phyloP scores from a whole-genome alignment of 2,329 filamentous ascomycete genomes.

The Penicillium sp. region DNA sequence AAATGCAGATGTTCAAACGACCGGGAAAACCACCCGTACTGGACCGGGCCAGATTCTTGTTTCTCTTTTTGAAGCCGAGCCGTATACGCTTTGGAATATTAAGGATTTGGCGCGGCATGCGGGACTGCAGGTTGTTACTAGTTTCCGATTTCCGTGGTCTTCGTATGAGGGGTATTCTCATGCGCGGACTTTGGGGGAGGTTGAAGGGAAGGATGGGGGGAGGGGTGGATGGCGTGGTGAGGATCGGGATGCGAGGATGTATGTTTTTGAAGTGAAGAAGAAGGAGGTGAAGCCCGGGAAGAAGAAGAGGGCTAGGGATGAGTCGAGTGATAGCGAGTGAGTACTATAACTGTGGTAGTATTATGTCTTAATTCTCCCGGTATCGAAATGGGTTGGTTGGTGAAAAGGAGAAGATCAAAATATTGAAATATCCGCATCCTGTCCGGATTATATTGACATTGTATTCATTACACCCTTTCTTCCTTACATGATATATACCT shows the following conservation, averaged over 20 bases:
- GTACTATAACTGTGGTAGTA: too few relatives aligned
- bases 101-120: slow-evolving; percentile 79
- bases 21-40: slow-evolving; percentile 27
- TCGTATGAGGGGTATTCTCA: slow-evolving; percentile 54
- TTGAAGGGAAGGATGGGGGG: slow-evolving; percentile 43
- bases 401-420: too few relatives aligned
- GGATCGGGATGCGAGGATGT: slow-evolving; percentile 51
- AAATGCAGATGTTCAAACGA: slow-evolving; percentile 17
- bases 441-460: neutral
- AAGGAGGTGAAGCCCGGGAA: slow-evolving; percentile 34
- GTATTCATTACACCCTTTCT: neutral
- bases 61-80: slow-evolving; percentile 89
- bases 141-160: slow-evolving; percentile 53
- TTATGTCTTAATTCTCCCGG: too few relatives aligned
- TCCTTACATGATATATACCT: slow-evolving; percentile 82
- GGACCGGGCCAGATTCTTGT: slow-evolving; percentile 68
- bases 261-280: slow-evolving; percentile 49
- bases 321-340: slow-evolving; percentile 40
- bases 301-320: slow-evolving; percentile 37
- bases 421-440: neutral
- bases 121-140: slow-evolving; percentile 51
- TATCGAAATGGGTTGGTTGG: too few relatives aligned
- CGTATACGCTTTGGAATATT: slow-evolving; percentile 95
- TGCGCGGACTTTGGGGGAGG: slow-evolving; percentile 51
- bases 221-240: slow-evolving; percentile 54